Evolutionary conservation across 2,329 filamentous ascomycete species (phyloP).

Genomic region (Thermomyces lanuginosus): DNA sequence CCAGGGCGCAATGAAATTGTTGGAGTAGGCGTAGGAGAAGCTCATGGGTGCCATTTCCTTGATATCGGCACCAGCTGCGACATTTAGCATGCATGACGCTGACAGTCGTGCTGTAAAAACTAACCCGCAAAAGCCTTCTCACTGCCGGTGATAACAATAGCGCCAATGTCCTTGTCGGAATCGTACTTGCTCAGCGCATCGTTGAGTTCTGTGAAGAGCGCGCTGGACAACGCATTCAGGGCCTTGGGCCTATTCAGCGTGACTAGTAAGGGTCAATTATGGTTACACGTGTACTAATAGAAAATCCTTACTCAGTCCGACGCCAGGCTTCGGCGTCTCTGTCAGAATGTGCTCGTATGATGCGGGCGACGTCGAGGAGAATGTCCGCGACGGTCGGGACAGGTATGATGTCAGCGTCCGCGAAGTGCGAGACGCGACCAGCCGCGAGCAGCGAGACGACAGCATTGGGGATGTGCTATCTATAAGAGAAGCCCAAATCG

Average conservation of each 20-base stretch:
- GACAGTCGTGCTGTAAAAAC: not conserved
- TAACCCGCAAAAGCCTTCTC: slow-evolving; percentile 66
- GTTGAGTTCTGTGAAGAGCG: slow-evolving; percentile 82
- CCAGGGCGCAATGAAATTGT: slow-evolving; percentile 91
- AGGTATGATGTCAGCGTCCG: slow-evolving; percentile 22
- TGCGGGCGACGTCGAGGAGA: slow-evolving; percentile 28
- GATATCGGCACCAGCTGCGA: slow-evolving; percentile 74
- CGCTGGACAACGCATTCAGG: slow-evolving; percentile 81
- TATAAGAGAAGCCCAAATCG: no score
- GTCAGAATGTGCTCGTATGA: slow-evolving; percentile 68
- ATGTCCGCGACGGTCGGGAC: slow-evolving; percentile 17
- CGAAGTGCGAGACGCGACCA: slow-evolving; percentile 40
- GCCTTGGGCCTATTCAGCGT: slow-evolving; percentile 89
- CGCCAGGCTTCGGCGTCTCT: slow-evolving; percentile 70
- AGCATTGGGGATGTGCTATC: slow-evolving; percentile 17
- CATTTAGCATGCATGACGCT: slow-evolving; percentile 4
- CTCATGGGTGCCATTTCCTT: slow-evolving; percentile 95
- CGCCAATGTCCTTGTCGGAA: slow-evolving; percentile 49
- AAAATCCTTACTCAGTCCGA: slow-evolving; percentile 56
- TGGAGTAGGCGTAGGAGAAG: slow-evolving; percentile 73
- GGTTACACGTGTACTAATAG: slow-evolving; percentile 1
- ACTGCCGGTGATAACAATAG: slow-evolving; percentile 75
- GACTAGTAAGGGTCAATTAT: slow-evolving; percentile 37
- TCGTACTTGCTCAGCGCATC: slow-evolving; percentile 57
- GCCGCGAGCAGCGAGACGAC: slow-evolving; percentile 38